Evolutionary conservation across 192 early-diverging fungal genomes (phyloP), one percentile per base, ranked within the genome.

Genomic region (Radiomyces spectabilis): DNA sequence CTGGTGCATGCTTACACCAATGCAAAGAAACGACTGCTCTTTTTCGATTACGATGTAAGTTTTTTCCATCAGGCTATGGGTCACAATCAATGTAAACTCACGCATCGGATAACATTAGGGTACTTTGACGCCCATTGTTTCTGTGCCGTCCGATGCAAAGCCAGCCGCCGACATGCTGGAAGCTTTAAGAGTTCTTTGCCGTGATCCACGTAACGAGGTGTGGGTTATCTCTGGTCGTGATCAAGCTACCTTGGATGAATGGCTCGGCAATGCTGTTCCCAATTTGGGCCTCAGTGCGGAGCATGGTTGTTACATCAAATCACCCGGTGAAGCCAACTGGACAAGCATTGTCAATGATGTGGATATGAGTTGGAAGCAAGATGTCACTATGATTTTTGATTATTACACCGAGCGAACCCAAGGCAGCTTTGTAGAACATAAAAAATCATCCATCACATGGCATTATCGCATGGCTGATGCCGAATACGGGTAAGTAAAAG

Each of bases 401-500:
- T 96, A 92, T 66, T 99, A 93, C 64, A 94, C 89, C 0, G 97
- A 97, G 63, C 83, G 97, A 33, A 99, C 97, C 16, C 87, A 87
- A 47, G 96, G 94, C 37, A 87, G 90, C 2, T 89, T 90, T 58
- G 84, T 96, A 37, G 96, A 98, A 42, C 82, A 88, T 66, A 99
- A 99, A 69, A 74, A 84, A 27, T 89, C 83, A 4, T 88, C 95
- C 21, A 83, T 99, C 24, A 97, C 95, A 29, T 99, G 96, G 96
- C 96, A 99, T 66, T 99, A 89, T 76, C 85, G 96, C 40, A 75
- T 89, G 47, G 88, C 94, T 8, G 97, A 99, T 68, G 94, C 92
- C 1, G 87, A 89, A 41, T 99, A 92, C 71, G 97, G 87, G 62
- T 64, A 64, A 52, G 4, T 18, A 15, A 26, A 22, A 19, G 15